phyloP scores from a whole-genome alignment of 306 rosid species.

The Macrotyloma uniflorum region DNA sequence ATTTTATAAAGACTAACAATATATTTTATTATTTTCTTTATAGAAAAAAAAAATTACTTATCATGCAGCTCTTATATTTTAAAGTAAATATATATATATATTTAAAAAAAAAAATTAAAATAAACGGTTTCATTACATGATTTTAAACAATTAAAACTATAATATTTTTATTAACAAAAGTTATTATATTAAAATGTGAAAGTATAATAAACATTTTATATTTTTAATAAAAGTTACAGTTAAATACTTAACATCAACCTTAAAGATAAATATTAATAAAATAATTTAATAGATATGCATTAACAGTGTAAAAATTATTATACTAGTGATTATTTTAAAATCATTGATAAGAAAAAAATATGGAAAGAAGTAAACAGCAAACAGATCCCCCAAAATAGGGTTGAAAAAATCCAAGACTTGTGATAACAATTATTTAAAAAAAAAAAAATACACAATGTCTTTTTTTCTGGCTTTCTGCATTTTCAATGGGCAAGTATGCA shows the following conservation, averaged over 20 bases:
- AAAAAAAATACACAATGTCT: no score
- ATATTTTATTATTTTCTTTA: no score
- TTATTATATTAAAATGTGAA: background rate
- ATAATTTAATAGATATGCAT: no score
- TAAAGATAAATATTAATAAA: background rate
- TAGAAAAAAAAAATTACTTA: no score
- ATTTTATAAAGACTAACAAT: no score
- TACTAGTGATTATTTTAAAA: no score
- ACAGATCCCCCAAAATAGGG: slow-evolving; percentile 32
- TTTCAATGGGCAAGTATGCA: no score
- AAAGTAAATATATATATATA: background rate
- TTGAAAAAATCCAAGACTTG: background rate
- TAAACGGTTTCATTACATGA: background rate
- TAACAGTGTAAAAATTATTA: no score
- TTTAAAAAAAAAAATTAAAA: background rate
- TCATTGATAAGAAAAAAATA: background rate
- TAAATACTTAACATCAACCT: background rate
- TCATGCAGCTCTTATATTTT: background rate
- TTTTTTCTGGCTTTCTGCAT: no score
- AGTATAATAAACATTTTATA: background rate
- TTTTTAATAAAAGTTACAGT: background rate
- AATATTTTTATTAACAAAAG: no score
- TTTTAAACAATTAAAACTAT: no score
- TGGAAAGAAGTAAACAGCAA: background rate
- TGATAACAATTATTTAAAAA: background rate